Base-by-base conservation (phyloP, 805 yeast species). In the Candida broadrunensis region DNA sequence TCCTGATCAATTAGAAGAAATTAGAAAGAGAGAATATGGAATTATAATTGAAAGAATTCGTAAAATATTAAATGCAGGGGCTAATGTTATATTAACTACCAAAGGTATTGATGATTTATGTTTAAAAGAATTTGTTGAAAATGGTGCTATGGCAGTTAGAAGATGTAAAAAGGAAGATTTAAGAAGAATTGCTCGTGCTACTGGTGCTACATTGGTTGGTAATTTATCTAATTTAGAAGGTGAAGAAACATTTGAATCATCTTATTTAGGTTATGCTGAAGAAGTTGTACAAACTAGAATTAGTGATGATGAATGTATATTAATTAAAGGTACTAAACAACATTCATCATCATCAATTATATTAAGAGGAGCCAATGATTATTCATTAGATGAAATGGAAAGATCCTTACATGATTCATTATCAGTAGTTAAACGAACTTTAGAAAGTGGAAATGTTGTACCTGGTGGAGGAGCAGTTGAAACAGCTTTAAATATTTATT, bases 381-480 rank as follows among this genome's bases (percentile, higher is more conserved):
- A 85, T 63, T 83, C 95, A 31, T 76, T 93, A 51, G 99, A 93
- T 67, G 99, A 93, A 72, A 91, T 95, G 98, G 97, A 93, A 70
- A 81, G 99, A 66, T 89, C 98, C 0, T 65, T 95, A 46, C 97
- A 88, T 58, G 99, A 93, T 62, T 87, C 98, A 2, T 73, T 93
- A 49, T 82, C 88, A 34, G 99, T 93, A 27, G 96, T 93, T 27
- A 93, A 93, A 72, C 82, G 99, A 61, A 89, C 98, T 11, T 76
- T 95, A 51, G 99, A 93, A 66, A 81, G 91, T 56, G 98, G 97
- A 16, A 69, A 78, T 50, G 90, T 95, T 43, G 99, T 93, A 5
- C 98, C 99, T 33, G 99, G 99, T 46, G 99, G 99, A 50, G 99
- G 99, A 46, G 95, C 96, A n/a, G 99, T 93, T 26, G 99, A 93